Evolutionary conservation across 2,329 filamentous ascomycete genomes (phyloP).

Genomic region (Alternaria ventricosa): DNA sequence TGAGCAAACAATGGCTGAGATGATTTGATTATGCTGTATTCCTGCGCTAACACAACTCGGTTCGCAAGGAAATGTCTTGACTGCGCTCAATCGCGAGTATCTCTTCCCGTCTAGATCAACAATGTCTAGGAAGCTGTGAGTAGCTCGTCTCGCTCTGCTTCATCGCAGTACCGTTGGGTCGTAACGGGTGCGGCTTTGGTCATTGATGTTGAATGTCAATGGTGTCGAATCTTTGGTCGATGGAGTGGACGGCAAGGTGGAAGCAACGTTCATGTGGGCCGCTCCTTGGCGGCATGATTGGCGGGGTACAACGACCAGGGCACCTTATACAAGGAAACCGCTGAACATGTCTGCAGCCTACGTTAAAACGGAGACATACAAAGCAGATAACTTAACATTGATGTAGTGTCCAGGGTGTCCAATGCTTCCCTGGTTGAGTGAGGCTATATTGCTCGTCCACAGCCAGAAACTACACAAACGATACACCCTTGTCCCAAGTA

Average conservation of each 20-base stretch:
- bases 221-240: neutral
- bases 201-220: neutral
- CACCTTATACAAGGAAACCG: neutral
- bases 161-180: neutral
- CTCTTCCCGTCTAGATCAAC: fast-evolving
- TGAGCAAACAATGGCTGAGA: neutral
- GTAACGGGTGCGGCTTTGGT: neutral
- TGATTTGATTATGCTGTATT: neutral
- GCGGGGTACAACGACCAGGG: neutral
- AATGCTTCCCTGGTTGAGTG: neutral
- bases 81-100: neutral
- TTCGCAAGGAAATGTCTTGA: neutral
- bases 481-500: neutral
- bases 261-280: neutral
- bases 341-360: neutral
- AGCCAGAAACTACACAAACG: neutral
- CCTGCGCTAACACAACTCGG: neutral
- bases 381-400: neutral
- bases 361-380: neutral
- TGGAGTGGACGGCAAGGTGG: neutral
- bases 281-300: neutral
- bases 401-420: neutral
- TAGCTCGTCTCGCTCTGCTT: neutral
- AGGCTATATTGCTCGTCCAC: neutral
- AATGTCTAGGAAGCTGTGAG: neutral